Conservation (phyloP, 176 grass and related monocot species). For the Rhynchospora tenuis region DNA sequence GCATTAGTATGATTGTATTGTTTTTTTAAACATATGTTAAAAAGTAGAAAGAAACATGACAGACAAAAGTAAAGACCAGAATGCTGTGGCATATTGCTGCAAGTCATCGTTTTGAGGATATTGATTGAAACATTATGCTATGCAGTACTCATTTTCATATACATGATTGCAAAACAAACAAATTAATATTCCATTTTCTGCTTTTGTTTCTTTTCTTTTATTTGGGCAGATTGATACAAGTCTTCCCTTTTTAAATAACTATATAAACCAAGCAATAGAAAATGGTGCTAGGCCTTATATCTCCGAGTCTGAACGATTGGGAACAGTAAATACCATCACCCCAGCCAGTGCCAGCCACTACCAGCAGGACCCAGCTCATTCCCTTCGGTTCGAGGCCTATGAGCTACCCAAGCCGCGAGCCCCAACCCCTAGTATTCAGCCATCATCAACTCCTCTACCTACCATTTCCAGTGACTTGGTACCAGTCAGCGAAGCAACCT, state of each 20-base stretch:
- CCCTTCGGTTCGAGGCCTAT: constrained; percentile 94
- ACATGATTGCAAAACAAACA: not conserved
- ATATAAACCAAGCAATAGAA: constrained; percentile 83
- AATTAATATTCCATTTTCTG: not conserved
- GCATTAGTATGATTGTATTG: not conserved
- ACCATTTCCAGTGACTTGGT: constrained; percentile 51
- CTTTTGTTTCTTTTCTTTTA: constrained; percentile 13
- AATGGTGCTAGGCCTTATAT: constrained; percentile 78
- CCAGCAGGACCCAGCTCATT: constrained; percentile 59
- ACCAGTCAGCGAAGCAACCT: constrained; percentile 54
- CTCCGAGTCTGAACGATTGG: constrained; percentile 64
- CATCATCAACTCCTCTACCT: constrained; percentile 31
- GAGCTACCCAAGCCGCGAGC: constrained; percentile 76
- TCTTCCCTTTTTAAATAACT: constrained; percentile 68
- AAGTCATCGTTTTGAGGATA: not conserved
- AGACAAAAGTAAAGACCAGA: not conserved
- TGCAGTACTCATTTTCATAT: not conserved
- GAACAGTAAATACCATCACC: constrained; percentile 45
- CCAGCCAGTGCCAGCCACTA: constrained; percentile 46
- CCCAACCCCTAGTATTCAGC: constrained; percentile 10
- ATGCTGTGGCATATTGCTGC: not conserved
- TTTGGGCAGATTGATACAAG: constrained; percentile 64
- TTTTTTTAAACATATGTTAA: not conserved
- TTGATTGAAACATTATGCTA: not conserved
- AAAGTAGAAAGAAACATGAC: not conserved